Evolutionary conservation across 2,329 filamentous ascomycete genomes (phyloP).

Genomic region (Clonostachys sp.): DNA sequence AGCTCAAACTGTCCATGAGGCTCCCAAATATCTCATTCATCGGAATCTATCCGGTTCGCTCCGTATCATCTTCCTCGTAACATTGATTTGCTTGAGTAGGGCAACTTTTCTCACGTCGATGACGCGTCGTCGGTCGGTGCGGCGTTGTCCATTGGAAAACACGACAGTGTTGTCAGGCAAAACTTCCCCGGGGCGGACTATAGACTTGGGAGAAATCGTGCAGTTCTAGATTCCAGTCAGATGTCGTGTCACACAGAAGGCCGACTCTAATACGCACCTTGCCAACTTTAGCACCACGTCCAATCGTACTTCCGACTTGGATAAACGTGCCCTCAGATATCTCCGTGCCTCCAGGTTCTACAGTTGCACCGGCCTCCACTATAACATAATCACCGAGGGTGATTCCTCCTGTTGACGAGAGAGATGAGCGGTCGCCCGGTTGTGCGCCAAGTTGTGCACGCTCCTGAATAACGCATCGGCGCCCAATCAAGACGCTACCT

Average conservation of each 20-base stretch:
- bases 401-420: constrained; percentile 38
- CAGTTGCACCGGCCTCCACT: constrained; percentile 52
- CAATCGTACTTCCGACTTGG: constrained; percentile 56
- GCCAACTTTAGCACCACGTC: constrained; percentile 56
- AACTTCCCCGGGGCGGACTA: constrained; percentile 50
- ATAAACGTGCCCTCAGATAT: constrained; percentile 57
- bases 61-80: constrained; percentile 61
- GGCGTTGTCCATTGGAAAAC: constrained; percentile 57
- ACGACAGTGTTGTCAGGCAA: constrained; percentile 66
- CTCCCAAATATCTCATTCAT: neutral
- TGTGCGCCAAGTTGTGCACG: constrained; percentile 44
- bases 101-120: constrained; percentile 59
- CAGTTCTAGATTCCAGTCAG: constrained; percentile 46
- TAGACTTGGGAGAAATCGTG: constrained; percentile 62
- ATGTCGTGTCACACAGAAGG: too few relatives aligned
- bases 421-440: constrained; percentile 5
- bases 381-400: constrained; percentile 56
- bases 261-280: constrained; percentile 40
- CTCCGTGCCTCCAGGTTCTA: constrained; percentile 59
- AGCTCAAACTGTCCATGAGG: too few relatives aligned
- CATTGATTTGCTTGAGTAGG: constrained; percentile 64
- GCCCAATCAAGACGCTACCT: constrained; percentile 76
- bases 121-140: constrained; percentile 55
- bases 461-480: constrained; percentile 80
- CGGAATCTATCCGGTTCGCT: constrained; percentile 24